Evolutionary conservation across 805 yeast species (phyloP), one percentile per base, ranked within the genome.

Genomic region (Tetrapisispora taiwanensis): DNA sequence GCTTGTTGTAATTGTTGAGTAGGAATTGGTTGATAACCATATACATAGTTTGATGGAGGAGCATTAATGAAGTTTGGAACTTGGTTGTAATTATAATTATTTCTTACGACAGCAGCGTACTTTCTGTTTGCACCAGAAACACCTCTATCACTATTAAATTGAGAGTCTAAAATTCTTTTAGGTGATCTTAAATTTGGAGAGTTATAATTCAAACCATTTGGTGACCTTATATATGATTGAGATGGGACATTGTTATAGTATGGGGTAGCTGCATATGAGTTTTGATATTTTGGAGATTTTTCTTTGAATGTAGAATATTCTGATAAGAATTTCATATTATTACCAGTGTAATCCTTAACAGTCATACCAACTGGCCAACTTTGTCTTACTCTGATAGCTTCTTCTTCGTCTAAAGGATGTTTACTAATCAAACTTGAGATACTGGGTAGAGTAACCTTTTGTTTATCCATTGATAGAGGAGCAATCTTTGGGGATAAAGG

Each of bases 401-500:
- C 36, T 33, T 24, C 36, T n/a, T 30, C 26, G 24, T 30, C 32
- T 18, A 30, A 14, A 8, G 27, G 43, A 34, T 33, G 39, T n/a
- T 32, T 31, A 17, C 17, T 32, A 3, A 39, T 30, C 18, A 39
- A 15, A 14, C n/a, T n/a, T 7, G 27, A 13, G 30, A 27, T 40
- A 9, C 37, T 27, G 19, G 41, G 34, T 15, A 24, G 30, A 15
- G 34, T 18, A 10, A 31, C 13, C 7, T 24, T 31, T 20, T 15
- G 32, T 15, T 27, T 27, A n/a, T 37, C 32, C 24, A 27, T 4
- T 6, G 40, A 15, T 12, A 27, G 7, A 2, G 40, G 40, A 26
- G 32, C 40, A 12, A 39, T 24, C 36, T 52, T 56, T 28, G 66
- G 66, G 4, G 66, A 61, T 36, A 60, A 46, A 4, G 66, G 66